phyloP scores from a whole-genome alignment of 2,329 filamentous ascomycete genomes.

The Albifimbria verrucaria region DNA sequence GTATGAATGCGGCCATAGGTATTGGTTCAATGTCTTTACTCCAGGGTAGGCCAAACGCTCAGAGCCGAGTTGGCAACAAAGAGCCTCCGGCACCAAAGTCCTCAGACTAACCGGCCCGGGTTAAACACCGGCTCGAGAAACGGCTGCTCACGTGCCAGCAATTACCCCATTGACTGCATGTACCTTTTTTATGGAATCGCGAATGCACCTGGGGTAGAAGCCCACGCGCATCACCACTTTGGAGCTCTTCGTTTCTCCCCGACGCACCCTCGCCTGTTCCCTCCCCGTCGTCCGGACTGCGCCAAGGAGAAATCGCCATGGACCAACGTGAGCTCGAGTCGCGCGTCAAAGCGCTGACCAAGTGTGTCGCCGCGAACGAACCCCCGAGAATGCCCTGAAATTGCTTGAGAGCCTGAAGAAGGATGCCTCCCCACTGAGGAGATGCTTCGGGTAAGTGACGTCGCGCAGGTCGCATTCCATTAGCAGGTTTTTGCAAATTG shows the following conservation, averaged over 20 bases:
- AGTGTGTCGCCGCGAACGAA: conserved; percentile 73
- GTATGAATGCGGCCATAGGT: too few species aligned
- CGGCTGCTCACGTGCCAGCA: neutral
- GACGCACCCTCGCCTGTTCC: neutral
- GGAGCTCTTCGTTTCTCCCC: neutral
- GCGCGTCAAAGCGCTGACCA: conserved; percentile 74
- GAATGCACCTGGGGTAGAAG: neutral
- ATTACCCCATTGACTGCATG: neutral
- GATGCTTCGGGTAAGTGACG: conserved; percentile 66
- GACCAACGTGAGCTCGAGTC: conserved; percentile 78
- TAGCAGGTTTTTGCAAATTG: too few species aligned
- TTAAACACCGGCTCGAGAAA: neutral
- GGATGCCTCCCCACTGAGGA: conserved; percentile 82
- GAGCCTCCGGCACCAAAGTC: too few species aligned
- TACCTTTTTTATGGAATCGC: neutral
- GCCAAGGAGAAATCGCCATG: conserved; percentile 44
- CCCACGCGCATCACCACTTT: neutral
- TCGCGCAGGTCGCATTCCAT: too few species aligned
- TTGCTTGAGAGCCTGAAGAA: conserved; percentile 77
- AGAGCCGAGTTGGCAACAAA: too few species aligned
- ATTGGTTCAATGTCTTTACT: too few species aligned
- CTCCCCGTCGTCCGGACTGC: neutral
- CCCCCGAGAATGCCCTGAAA: conserved; percentile 67
- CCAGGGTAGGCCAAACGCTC: neutral
- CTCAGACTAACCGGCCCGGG: too few species aligned